A percentile compares a stretch with the other conserved stretches of the same genome.
Evolutionary conservation across 371 early-diverging fungal species (phyloP).

Genomic region (Mucor circinelloides): DNA sequence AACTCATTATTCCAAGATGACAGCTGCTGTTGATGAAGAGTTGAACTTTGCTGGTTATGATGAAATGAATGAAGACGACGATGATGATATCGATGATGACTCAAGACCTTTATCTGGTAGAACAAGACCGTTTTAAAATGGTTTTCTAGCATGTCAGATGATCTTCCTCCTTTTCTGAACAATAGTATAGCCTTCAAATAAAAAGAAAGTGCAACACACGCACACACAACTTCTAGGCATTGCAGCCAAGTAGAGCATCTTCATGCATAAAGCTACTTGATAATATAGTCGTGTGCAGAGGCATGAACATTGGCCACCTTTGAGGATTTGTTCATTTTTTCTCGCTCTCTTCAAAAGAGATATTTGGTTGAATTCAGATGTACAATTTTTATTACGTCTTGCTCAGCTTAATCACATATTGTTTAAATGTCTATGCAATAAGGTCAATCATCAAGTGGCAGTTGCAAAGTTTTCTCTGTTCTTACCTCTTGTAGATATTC

Average conservation of each 20-base stretch:
- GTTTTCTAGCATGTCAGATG: background rate
- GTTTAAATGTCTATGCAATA: slow-evolving; percentile 8
- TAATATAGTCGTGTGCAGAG: no score
- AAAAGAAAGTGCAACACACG: no score
- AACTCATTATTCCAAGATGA: slow-evolving; percentile 36
- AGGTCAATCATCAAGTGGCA: background rate
- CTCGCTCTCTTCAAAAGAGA: no score
- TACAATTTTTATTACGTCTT: background rate
- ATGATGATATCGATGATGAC: slow-evolving; percentile 3
- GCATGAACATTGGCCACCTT: no score
- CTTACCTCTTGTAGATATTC: slow-evolving; percentile 65
- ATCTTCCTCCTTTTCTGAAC: background rate
- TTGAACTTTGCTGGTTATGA: slow-evolving; percentile 23
- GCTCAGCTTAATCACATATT: slow-evolving; percentile 2
- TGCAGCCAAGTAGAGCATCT: background rate
- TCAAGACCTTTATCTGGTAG: slow-evolving; percentile 10
- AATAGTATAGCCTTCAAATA: background rate
- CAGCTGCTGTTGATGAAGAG: slow-evolving; percentile 26
- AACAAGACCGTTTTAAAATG: background rate
- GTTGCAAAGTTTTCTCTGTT: background rate
- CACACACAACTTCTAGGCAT: background rate
- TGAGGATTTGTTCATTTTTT: no score
- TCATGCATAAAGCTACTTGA: no score
- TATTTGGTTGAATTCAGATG: background rate
- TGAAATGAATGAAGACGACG: slow-evolving; percentile 18